phyloP scores from a whole-genome alignment of 2,329 filamentous ascomycete genomes.

The Arthrobotrys conoides region DNA sequence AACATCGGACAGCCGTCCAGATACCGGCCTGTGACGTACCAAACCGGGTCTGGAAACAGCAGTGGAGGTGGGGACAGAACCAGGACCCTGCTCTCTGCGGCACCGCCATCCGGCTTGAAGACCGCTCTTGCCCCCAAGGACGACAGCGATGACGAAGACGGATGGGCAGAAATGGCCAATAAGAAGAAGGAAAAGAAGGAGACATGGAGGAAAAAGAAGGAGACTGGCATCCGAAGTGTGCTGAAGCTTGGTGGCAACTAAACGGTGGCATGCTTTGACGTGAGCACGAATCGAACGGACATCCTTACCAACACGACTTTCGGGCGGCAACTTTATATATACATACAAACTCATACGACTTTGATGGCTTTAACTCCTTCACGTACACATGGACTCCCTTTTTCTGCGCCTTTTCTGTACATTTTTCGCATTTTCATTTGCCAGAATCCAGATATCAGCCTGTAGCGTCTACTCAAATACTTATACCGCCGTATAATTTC shows the following conservation, averaged over 20 bases:
- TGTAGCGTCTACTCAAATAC: constrained; percentile 36
- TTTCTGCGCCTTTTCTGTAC: constrained; percentile 52
- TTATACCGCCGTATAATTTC: constrained; percentile 29
- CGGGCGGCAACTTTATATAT: constrained; percentile 34
- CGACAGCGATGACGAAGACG: constrained; percentile 77
- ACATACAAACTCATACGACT: constrained; percentile 58
- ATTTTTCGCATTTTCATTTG: constrained; percentile 56
- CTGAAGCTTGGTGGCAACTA: constrained; percentile 57
- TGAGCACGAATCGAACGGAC: constrained; percentile 40
- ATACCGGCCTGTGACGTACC: constrained; percentile 87
- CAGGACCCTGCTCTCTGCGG: constrained; percentile 69
- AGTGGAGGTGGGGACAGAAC: constrained; percentile 67
- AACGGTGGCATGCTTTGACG: constrained; percentile 15
- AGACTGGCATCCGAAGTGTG: constrained; percentile 61
- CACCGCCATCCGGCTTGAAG: constrained; percentile 64
- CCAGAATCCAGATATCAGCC: constrained; percentile 45
- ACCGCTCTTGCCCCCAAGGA: constrained; percentile 66
- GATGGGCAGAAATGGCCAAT: constrained; percentile 79
- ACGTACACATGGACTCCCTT: constrained; percentile 45
- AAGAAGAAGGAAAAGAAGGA: constrained; percentile 78
- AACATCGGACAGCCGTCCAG: constrained; percentile 90
- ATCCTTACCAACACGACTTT: constrained; percentile 50
- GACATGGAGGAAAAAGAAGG: constrained; percentile 76
- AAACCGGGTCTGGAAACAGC: constrained; percentile 64
- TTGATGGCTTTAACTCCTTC: constrained; percentile 53